Percentiles rank a stretch among this genome's conserved stretches.
Evolutionary conservation across 108 stramenopile species (phyloP).

Genomic region (Nitzschia sp.): DNA sequence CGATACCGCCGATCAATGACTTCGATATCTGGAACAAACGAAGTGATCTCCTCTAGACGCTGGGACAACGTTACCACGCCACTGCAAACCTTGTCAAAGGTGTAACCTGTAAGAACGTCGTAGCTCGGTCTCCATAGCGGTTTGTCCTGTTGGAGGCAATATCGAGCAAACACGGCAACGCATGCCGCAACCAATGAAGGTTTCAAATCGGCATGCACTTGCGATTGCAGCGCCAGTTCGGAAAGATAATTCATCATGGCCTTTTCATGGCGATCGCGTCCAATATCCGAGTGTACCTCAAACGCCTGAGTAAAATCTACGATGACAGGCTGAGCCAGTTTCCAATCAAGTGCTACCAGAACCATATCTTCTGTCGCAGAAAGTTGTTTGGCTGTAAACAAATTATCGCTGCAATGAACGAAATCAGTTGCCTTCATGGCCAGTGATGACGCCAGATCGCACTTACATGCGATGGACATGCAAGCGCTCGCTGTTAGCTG

Average conservation of each 20-base stretch:
- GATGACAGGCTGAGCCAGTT: constrained; percentile 15
- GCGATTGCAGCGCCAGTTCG: constrained; percentile 28
- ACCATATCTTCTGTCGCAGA: constrained; percentile 11
- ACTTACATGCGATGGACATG: constrained; percentile 35
- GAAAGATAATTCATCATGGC: constrained; percentile 25
- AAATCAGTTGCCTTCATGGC: constrained; percentile 21
- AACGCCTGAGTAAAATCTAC: constrained; percentile 15
- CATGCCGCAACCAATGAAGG: constrained; percentile 26
- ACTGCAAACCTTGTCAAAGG: constrained; percentile 8
- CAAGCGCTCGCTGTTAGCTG: constrained; percentile 38
- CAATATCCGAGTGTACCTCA: neutral
- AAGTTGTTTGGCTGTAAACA: constrained; percentile 16
- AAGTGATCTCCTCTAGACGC: constrained; percentile 8
- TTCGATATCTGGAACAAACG: constrained; percentile 7
- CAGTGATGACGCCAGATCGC: neutral
- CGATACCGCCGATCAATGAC: constrained; percentile 16
- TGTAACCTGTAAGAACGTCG: constrained; percentile 11
- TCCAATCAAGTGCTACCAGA: constrained; percentile 31
- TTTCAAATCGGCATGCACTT: constrained; percentile 6
- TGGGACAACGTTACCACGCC: constrained; percentile 11
- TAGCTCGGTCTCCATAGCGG: neutral
- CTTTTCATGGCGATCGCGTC: neutral
- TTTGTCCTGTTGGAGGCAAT: neutral
- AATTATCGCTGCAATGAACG: constrained; percentile 33
- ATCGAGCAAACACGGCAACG: constrained; percentile 17